Conservation (phyloP, 176 grass and related monocot genomes). For the Ensete glaucum region DNA sequence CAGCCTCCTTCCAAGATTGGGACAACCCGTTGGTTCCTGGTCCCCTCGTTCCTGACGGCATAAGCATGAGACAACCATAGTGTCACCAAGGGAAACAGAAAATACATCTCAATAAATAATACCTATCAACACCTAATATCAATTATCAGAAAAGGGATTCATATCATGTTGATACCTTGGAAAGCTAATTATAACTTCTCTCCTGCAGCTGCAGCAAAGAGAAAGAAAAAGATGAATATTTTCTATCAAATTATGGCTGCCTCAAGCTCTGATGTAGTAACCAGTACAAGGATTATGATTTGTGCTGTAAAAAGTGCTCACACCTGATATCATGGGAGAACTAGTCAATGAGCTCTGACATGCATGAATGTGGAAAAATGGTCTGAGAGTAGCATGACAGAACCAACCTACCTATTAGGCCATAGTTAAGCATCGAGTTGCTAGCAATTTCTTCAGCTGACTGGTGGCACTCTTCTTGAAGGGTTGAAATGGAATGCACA, state of each 20-base stretch:
- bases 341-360: not conserved
- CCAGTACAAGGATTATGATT: no score
- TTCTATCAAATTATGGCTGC: no score
- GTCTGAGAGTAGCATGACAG: not conserved
- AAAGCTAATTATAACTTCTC: no score
- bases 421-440: constrained; percentile 8
- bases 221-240: no score
- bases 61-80: not conserved
- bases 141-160: no score
- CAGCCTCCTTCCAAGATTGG: no score
- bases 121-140: no score
- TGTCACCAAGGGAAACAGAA: not conserved
- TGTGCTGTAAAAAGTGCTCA: not conserved
- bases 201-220: no score
- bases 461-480: constrained; percentile 35
- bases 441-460: constrained; percentile 48
- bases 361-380: not conserved
- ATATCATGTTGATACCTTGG: no score
- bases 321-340: not conserved
- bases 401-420: not conserved
- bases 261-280: no score
- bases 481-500: constrained; percentile 53
- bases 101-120: no score
- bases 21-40: no score
- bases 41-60: not conserved